Conservation (phyloP, 768 basidiomycete genomes). For the Trametes villosa region DNA sequence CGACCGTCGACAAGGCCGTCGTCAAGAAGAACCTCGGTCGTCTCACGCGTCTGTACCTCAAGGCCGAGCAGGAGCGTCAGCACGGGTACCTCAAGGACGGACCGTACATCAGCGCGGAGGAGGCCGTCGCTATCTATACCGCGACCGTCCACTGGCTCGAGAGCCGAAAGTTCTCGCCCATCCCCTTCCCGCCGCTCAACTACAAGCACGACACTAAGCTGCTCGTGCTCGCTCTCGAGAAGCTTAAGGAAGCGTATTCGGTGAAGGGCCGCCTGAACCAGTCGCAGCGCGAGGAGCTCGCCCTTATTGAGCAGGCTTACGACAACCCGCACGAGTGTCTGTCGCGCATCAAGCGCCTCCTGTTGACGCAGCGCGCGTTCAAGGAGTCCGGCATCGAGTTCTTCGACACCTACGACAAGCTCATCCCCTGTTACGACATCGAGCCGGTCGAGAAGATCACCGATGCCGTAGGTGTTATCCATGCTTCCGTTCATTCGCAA, state of each 20-base stretch:
- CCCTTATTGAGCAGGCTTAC: slow-evolving; percentile 98
- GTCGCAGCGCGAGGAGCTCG: slow-evolving; percentile 96
- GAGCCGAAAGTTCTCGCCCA: slow-evolving; percentile 96
- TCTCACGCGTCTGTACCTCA: slow-evolving; percentile 95
- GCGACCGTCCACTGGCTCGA: slow-evolving; percentile 99
- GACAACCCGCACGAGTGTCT: slow-evolving; percentile 99
- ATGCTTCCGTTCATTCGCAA: neutral
- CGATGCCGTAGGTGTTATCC: slow-evolving; percentile 74
- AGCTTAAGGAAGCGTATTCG: slow-evolving; percentile 97
- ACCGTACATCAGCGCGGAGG: slow-evolving; percentile 98
- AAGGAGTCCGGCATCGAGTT: slow-evolving; percentile 98
- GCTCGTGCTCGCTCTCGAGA: slow-evolving; percentile 94
- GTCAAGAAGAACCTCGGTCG: slow-evolving; percentile 99
- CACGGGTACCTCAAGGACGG: slow-evolving; percentile 99
- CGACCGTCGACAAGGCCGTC: slow-evolving; percentile 97
- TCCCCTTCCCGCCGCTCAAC: slow-evolving; percentile 98
- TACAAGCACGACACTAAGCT: slow-evolving; percentile 99
- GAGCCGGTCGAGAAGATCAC: slow-evolving; percentile 99
- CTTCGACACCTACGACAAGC: slow-evolving; percentile 97
- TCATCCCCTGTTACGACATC: slow-evolving; percentile 98
- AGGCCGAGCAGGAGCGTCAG: slow-evolving; percentile 98
- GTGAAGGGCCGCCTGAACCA: slow-evolving; percentile 98
- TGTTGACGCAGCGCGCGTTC: slow-evolving; percentile 97
- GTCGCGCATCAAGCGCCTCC: slow-evolving; percentile 95
- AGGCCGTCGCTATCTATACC: slow-evolving; percentile 98